Evolutionary conservation across 148 eudicot genomes (phyloP), one percentile per base, ranked within the genome.

Genomic region (Rhododendron simsii): DNA sequence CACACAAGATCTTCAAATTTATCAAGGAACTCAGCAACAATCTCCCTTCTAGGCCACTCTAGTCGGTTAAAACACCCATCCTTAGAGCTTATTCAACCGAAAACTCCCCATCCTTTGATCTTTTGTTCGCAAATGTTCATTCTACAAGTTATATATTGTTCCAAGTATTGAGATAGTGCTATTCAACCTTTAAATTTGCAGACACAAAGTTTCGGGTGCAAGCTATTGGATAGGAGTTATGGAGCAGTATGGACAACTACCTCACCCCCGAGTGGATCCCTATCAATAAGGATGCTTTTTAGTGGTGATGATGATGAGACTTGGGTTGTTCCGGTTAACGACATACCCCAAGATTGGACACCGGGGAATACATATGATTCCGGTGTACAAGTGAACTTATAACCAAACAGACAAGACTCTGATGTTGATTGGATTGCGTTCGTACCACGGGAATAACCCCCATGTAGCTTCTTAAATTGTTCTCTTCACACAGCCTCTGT

Each of bases 161-260:
- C 16, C 59, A 53, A 53, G 57, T 12, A 48, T 79, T 79, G 57
- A 47, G 53, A 47, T 5, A 2, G 5, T 11, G 6, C 26, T 59
- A 53, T 15, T 78, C 12, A 47, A 79, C 11, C 65, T 59, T 78
- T 4, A 41, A 39, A 41, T 41, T 41, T 79, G 88, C 91, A 95
- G 98, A 92, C 93, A 39, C 86, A 92, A 75, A 93, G 84, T 86
- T 92, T 91, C 50, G 87, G 78, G 87, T 94, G 98, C 92, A 92
- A 93, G 91, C 88, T 95, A 77, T 83, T 95, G 80, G 92, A 92
- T 37, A 89, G 98, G 83, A 90, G 86, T 39, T 89, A 94, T 83
- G 98, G 98, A 89, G 93, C 96, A 71, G 96, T 94, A 45, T 95
- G 96, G 96, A 89, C 96, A 63, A 90, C 93, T 0, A 82, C 85